A percentile compares a stretch with the other conserved stretches of the same genome.
These are phyloP conservation scores for Annulohypoxylon stygium DNA, from an alignment of 495 filamentous ascomycete genomes.

Conservation along the genomic window DNA sequence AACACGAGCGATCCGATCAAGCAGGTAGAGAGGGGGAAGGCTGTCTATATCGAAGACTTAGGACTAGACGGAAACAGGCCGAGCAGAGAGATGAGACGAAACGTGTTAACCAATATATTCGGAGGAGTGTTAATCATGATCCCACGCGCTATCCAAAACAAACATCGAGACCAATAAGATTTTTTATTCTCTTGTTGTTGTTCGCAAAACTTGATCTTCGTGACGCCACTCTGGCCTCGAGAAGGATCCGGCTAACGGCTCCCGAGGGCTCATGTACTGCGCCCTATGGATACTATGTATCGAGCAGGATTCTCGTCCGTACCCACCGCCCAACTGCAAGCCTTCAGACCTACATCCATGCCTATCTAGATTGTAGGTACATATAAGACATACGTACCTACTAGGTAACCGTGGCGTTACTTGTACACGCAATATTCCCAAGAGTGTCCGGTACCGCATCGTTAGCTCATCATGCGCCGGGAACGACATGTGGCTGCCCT, in stretches of 20 bases:
- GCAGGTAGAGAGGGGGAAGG: neutral
- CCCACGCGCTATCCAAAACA: slow-evolving; percentile 1
- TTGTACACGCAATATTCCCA: neutral
- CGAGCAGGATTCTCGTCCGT: slow-evolving; percentile 15
- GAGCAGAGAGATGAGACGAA: neutral
- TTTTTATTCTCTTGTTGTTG: neutral
- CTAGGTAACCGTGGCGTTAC: neutral
- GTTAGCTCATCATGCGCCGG: slow-evolving; percentile 24
- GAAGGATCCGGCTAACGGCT: slow-evolving; percentile 35
- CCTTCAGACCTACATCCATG: neutral
- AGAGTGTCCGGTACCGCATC: slow-evolving; percentile 10
- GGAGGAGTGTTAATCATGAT: neutral
- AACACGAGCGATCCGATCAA: slow-evolving; percentile 8
- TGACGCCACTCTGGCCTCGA: slow-evolving; percentile 1
- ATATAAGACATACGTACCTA: neutral
- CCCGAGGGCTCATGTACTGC: slow-evolving; percentile 6
- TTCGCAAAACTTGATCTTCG: slow-evolving; percentile 23
- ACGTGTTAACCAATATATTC: neutral
- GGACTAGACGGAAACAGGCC: slow-evolving; percentile 3
- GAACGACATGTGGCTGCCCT: slow-evolving; percentile 38
- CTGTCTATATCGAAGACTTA: neutral
- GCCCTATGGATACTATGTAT: neutral
- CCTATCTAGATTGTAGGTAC: neutral
- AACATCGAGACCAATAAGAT: slow-evolving; percentile 11
- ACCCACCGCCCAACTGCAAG: neutral